phyloP scores from a whole-genome alignment of 148 eudicot genomes.

The Dysphania ambrosioides region DNA sequence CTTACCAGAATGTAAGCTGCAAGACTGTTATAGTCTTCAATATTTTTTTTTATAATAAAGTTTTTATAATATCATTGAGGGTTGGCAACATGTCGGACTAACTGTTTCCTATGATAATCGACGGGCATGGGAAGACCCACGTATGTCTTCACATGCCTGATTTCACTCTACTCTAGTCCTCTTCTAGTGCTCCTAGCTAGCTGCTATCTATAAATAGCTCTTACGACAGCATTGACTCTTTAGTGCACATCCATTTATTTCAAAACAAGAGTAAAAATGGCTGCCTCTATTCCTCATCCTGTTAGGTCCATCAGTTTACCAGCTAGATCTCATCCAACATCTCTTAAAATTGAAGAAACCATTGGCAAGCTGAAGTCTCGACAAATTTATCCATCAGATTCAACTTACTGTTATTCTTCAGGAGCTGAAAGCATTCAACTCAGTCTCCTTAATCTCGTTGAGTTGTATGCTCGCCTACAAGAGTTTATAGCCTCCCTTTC shows the following conservation, averaged over 20 bases:
- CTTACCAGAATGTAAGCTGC: not conserved
- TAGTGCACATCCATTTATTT: not conserved
- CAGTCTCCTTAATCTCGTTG: constrained; percentile 44
- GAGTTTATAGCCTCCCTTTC: constrained; percentile 38
- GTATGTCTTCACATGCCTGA: constrained; percentile 21
- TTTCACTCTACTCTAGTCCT: not conserved
- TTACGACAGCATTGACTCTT: not conserved
- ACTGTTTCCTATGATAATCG: constrained; percentile 2
- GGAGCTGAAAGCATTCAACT: constrained; percentile 31
- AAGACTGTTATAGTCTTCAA: not conserved
- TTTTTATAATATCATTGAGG: not conserved
- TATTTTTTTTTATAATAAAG: not conserved
- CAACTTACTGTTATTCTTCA: not conserved
- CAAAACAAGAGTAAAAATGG: constrained; percentile 25
- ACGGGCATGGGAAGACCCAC: constrained; percentile 16
- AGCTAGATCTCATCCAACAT: constrained; percentile 33
- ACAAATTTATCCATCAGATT: constrained; percentile 17
- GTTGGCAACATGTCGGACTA: constrained; percentile 27
- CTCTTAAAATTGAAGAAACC: constrained; percentile 36
- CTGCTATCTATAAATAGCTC: not conserved
- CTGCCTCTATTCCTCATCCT: constrained; percentile 26
- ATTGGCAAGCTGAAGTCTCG: constrained; percentile 43
- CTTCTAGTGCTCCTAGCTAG: not conserved
- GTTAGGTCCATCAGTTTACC: constrained; percentile 50
- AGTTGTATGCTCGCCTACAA: constrained; percentile 44